phyloP scores from a whole-genome alignment of 169 alveolate genomes.

The Eimeria falciformis region DNA sequence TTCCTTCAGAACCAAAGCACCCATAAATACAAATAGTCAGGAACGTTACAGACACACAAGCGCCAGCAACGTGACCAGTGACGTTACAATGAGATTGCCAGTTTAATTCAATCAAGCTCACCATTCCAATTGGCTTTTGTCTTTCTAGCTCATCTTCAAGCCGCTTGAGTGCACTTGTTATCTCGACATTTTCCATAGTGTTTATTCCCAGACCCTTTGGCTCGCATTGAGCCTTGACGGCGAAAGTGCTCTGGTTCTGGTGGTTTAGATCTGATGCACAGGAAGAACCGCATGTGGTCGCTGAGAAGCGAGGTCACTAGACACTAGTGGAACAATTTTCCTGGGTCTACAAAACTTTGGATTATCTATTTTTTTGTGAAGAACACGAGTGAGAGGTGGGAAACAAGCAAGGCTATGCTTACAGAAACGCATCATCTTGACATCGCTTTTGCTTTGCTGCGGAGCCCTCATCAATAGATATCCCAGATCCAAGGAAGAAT shows the following conservation, averaged over 20 bases:
- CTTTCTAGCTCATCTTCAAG: not conserved
- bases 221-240: conserved; percentile 44
- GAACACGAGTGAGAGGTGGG: no score
- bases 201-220: conserved; percentile 48
- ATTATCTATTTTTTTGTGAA: no score
- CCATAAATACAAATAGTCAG: not conserved
- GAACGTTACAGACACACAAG: no score
- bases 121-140: no score
- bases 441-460: not conserved
- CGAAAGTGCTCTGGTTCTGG: not conserved
- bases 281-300: no score
- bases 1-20: not conserved
- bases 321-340: no score
- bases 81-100: no score
- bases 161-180: not conserved
- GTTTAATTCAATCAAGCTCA: no score
- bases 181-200: conserved; percentile 4
- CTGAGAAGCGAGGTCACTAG: no score
- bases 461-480: not conserved
- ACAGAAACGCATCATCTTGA: conserved; percentile 35
- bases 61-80: no score
- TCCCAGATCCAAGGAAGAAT: conserved; percentile 25
- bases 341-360: no score
- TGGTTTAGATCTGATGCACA: not conserved
- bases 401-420: no score